Conservation (phyloP, 1,139 yeast genomes). For the Yamadazyma blattariae region DNA sequence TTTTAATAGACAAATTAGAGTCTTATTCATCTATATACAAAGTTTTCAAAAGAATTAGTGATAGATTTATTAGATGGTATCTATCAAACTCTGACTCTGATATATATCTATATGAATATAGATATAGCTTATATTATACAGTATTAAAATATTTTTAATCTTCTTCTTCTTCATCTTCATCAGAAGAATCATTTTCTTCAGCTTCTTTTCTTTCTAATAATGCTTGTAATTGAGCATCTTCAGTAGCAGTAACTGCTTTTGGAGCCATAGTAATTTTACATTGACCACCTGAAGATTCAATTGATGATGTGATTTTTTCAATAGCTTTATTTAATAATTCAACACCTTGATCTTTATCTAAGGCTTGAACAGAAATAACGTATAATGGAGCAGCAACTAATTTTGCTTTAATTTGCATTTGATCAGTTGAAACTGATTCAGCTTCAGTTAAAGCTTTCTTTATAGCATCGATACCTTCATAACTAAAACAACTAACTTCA, state of each 20-base stretch:
- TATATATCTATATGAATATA: too few species aligned
- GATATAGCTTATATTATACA: too few species aligned
- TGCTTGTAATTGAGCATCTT: slow-evolving; percentile 96
- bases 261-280: slow-evolving; percentile 97
- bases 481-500: slow-evolving; percentile 94
- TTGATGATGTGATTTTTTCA: slow-evolving; percentile 65
- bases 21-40: too few species aligned
- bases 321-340: slow-evolving; percentile 77
- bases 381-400: slow-evolving; percentile 97
- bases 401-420: slow-evolving; percentile 84
- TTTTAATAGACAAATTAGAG: too few species aligned
- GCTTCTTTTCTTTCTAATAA: slow-evolving; percentile 62
- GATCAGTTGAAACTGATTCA: slow-evolving; percentile 79
- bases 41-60: too few species aligned
- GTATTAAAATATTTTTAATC: too few species aligned
- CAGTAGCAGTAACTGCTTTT: slow-evolving; percentile 97
- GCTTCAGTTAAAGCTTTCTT: slow-evolving; percentile 86
- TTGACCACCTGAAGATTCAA: slow-evolving; percentile 75
- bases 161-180: slow-evolving; percentile 45
- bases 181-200: slow-evolving; percentile 44
- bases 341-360: slow-evolving; percentile 88
- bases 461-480: slow-evolving; percentile 98
- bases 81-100: too few species aligned
- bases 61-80: too few species aligned
- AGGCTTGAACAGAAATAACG: slow-evolving; percentile 88